Base-by-base conservation (phyloP, 306 rosid genomes). In the Vachellia pachyceras region DNA sequence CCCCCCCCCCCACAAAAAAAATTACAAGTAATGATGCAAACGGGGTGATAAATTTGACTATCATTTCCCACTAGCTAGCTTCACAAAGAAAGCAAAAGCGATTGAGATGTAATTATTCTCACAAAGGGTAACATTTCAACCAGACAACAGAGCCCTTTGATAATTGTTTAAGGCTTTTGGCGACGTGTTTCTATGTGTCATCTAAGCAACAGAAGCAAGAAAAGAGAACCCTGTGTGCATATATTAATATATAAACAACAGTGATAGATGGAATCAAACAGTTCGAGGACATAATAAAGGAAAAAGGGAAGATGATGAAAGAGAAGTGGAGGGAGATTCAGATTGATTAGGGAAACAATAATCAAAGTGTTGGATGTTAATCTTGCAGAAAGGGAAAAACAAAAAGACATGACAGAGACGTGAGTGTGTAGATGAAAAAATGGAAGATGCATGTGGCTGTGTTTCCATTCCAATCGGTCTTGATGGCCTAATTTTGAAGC, bases 401-500 rank as follows among this genome's bases (percentile, higher is more conserved):
- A 84, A 85, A 78, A 83, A 87, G 85, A 79, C 87, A 87, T 88
- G 89, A 86, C 84, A 78, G 71, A 63, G 87, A 88, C 80, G 87
- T 88, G 79, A 84, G 75, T 80, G 90, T 78, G 84, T 76, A 74
- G 82, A 85, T 86, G 88, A 85, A 85, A 84, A 84, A 83, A 55
- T 20, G 12, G 20, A 55, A 55, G 29, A 82, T 84, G 90, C 98
- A 94, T 94, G 97, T 94, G 97, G 91, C 85, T 81, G 73, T 94
- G 97, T 90, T 52, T 50, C 57, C 6, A 50, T 90, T 87, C 87
- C 87, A 81, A 78, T 81, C 61, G 39, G 58, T 42, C 84, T 87
- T 85, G 90, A 91, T 85, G 91, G 90, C 73, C 92, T 92, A 85
- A 25, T 25, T 60, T 0, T 23, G 37, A 7, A 60, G 35, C 35